phyloP scores from a whole-genome alignment of 78 protist genomes.

The Andalucia godoyi region DNA sequence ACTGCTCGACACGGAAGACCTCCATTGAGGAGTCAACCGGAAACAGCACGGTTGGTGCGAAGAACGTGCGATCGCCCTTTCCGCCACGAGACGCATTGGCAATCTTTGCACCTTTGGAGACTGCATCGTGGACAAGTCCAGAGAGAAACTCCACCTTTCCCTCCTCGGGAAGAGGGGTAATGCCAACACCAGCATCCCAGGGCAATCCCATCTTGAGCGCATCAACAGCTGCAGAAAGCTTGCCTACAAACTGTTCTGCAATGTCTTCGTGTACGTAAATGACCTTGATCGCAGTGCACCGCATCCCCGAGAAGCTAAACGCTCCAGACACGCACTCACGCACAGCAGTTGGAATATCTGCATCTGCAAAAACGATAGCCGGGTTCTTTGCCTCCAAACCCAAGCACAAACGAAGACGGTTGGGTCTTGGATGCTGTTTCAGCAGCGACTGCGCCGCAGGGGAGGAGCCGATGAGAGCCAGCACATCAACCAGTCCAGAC shows the following conservation, averaged over 20 bases:
- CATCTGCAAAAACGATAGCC: neutral
- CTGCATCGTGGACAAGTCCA: neutral
- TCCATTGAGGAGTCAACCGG: neutral
- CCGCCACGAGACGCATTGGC: slow-evolving; percentile 15
- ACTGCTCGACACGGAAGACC: slow-evolving; percentile 30
- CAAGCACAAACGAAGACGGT: slow-evolving; percentile 10
- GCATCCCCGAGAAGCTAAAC: slow-evolving; percentile 28
- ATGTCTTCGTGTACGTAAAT: neutral
- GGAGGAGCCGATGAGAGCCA: slow-evolving; percentile 13
- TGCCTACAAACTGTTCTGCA: neutral
- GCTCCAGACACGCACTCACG: slow-evolving; percentile 21
- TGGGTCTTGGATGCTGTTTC: neutral
- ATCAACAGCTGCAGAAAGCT: neutral
- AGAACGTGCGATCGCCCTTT: neutral
- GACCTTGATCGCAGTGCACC: slow-evolving; percentile 33
- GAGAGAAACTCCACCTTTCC: neutral
- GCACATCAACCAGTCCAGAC: slow-evolving; percentile 8
- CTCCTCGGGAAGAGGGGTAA: slow-evolving; percentile 35
- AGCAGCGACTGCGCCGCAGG: neutral
- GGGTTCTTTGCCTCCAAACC: slow-evolving; percentile 3
- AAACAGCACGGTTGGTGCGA: neutral
- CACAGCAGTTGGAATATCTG: slow-evolving; percentile 18
- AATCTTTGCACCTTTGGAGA: slow-evolving; percentile 12
- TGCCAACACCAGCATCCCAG: slow-evolving; percentile 13
- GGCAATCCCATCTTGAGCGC: slow-evolving; percentile 22